Evolutionary conservation across 2,329 filamentous ascomycete genomes (phyloP).

Genomic region (Xylaria sp.): DNA sequence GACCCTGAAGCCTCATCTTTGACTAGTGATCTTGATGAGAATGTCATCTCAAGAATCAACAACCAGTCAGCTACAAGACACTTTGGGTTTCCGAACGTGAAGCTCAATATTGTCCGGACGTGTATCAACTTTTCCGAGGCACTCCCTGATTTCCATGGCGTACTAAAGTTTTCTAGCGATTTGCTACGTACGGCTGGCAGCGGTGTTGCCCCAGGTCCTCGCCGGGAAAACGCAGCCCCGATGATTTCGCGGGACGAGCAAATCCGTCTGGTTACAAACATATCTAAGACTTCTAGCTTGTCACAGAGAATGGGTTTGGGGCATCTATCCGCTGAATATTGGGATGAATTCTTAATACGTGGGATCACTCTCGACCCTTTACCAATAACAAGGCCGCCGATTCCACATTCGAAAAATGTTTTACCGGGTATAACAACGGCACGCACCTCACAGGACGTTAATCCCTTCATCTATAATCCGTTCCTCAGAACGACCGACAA

Average conservation of each 20-base stretch:
- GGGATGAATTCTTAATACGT: conserved; percentile 94
- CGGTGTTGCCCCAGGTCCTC: conserved; percentile 77
- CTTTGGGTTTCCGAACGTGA: conserved; percentile 83
- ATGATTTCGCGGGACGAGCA: conserved; percentile 85
- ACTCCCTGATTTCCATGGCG: conserved; percentile 88
- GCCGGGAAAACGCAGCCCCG: conserved; percentile 75
- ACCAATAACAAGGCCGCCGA: conserved; percentile 68
- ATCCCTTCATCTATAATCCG: conserved; percentile 96
- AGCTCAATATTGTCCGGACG: conserved; percentile 86
- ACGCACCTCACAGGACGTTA: conserved; percentile 69
- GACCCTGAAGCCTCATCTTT: conserved; percentile 43
- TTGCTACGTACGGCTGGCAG: conserved; percentile 84
- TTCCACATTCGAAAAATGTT: conserved; percentile 70
- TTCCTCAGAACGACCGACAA: conserved; percentile 78
- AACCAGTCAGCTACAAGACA: conserved; percentile 67
- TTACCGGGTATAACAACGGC: conserved; percentile 62
- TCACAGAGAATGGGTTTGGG: conserved; percentile 78
- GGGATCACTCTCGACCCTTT: conserved; percentile 76
- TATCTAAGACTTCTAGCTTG: conserved; percentile 84
- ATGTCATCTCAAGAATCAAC: conserved; percentile 67
- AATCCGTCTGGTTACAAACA: conserved; percentile 82
- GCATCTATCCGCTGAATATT: conserved; percentile 83
- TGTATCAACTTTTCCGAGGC: conserved; percentile 96
- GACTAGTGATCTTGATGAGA: conserved; percentile 61
- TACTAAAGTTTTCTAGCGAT: conserved; percentile 87